These are phyloP conservation scores for Fusarium aywerte DNA, from an alignment of 2,329 filamentous ascomycete genomes.

Conservation along the genomic window DNA sequence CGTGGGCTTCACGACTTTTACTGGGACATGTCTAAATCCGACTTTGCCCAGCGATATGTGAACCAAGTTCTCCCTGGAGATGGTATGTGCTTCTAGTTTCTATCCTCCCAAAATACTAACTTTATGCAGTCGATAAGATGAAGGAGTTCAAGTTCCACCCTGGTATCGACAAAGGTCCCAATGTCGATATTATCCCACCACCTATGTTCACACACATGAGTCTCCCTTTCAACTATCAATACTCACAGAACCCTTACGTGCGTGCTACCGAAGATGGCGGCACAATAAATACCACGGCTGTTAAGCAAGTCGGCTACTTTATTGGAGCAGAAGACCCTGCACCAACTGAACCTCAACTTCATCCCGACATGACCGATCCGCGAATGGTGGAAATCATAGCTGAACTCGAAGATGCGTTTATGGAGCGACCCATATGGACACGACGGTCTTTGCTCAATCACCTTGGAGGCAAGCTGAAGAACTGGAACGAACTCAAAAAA, in stretches of 20 bases:
- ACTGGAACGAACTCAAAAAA: slow-evolving; percentile 72
- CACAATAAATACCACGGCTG: slow-evolving; percentile 68
- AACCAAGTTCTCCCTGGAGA: slow-evolving; percentile 77
- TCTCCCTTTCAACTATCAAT: slow-evolving; percentile 81
- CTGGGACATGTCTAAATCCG: slow-evolving; percentile 74
- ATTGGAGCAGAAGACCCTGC: slow-evolving; percentile 70
- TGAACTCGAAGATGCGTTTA: slow-evolving; percentile 72
- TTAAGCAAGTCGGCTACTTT: slow-evolving; percentile 69
- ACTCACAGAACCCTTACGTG: slow-evolving; percentile 86
- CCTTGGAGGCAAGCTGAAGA: slow-evolving; percentile 63
- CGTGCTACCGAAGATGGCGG: slow-evolving; percentile 67
- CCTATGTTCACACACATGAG: slow-evolving; percentile 80
- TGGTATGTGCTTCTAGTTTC: slow-evolving; percentile 58
- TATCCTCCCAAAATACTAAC: not conserved
- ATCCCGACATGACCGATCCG: slow-evolving; percentile 68
- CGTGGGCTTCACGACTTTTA: slow-evolving; percentile 90
- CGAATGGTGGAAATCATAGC: slow-evolving; percentile 72
- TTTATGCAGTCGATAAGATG: slow-evolving; percentile 58
- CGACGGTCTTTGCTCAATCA: slow-evolving; percentile 82
- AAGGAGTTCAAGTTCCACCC: slow-evolving; percentile 74
- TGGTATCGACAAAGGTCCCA: slow-evolving; percentile 65
- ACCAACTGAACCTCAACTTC: slow-evolving; percentile 68
- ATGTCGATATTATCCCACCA: slow-evolving; percentile 80
- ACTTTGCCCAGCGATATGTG: slow-evolving; percentile 76
- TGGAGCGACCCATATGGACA: slow-evolving; percentile 85